phyloP scores from a whole-genome alignment of 1,139 yeast species.

The Yamadazyma taylorii region DNA sequence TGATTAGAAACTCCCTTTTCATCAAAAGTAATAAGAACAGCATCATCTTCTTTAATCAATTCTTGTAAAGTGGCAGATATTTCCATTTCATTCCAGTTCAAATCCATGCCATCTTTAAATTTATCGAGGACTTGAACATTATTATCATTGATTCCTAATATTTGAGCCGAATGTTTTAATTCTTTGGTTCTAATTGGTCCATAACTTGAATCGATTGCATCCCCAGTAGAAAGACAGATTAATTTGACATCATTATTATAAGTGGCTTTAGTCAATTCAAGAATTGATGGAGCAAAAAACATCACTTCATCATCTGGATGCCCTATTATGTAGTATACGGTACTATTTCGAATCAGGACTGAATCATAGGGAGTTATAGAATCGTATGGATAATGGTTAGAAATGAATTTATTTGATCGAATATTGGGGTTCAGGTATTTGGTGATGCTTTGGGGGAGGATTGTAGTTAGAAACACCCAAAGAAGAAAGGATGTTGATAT shows the following conservation, averaged over 20 bases:
- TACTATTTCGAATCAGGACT: constrained; percentile 33
- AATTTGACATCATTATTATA: constrained; percentile 55
- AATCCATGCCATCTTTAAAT: constrained; percentile 71
- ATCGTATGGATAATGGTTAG: constrained; percentile 33
- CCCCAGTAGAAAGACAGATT: constrained; percentile 77
- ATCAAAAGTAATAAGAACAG: constrained; percentile 75
- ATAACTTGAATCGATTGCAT: constrained; percentile 60
- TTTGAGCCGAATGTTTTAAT: constrained; percentile 53
- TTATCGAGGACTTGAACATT: constrained; percentile 49
- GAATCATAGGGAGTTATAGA: constrained; percentile 39
- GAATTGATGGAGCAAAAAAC: constrained; percentile 87
- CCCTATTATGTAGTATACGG: constrained; percentile 65
- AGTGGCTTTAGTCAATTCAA: constrained; percentile 49
- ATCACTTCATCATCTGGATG: constrained; percentile 99
- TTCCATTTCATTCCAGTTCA: constrained; percentile 58
- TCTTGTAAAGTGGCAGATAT: constrained; percentile 32
- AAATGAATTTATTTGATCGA: constrained; percentile 24
- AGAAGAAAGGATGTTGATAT: constrained; percentile 26
- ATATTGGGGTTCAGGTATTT: constrained; percentile 31
- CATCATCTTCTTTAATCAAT: constrained; percentile 18
- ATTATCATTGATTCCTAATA: constrained; percentile 50
- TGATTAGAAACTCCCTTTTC: constrained; percentile 80
- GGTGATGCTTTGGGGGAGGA: constrained; percentile 37
- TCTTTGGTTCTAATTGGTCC: constrained; percentile 66
- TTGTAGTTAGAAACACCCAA: constrained; percentile 44